Evolutionary conservation across 176 grass and related monocot species (phyloP), one percentile per base, ranked within the genome.

Genomic region (Oryza rufipogon): DNA sequence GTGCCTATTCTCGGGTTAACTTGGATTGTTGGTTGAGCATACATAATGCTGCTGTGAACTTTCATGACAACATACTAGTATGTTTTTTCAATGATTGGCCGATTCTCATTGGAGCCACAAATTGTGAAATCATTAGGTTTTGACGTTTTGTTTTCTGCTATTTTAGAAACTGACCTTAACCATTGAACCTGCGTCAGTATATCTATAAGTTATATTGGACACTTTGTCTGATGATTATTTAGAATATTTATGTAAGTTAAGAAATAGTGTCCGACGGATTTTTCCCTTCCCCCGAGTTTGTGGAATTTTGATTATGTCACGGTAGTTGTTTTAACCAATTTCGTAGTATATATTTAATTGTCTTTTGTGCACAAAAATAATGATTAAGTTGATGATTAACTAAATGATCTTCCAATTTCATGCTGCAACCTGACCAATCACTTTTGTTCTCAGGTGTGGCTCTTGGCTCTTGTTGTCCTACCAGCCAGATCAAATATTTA

Each of bases 401-500:
- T 39, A 22, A 44, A 66, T 80, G 14, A 1, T 71, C 6, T 44
- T 69, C 38, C 67, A 36, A 17, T 84, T 16, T 47, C 63, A 58
- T 86, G 7, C 16, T 80, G 17, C 28, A 70, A 20, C 39, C 54
- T 38, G 34, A 79, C 61, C 9, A 85, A 19, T 1, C 66, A 44
- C 13, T 68, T 66, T 19, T 78, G 69, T 90, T 39, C 89, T 91
- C 86, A 98, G 96, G 91, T 93, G 14, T 98, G 96, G 96, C 84
- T 98, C 44, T 89, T 98, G 87, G 93, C 74, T 47, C 96, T 98
- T 90, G 96, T 95, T 69, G 68, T 98, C 80, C 81, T 98, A 89
- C 96, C 96, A 78, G 96, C 96, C 74, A 93, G 96, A 67, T 95
- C 93, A 81, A 92, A 98, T 84, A 88, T 98, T 42, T 95, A 87